These are phyloP conservation scores for Henckelia pumila DNA, from an alignment of 257 asterid genomes.

Conservation along the genomic window DNA sequence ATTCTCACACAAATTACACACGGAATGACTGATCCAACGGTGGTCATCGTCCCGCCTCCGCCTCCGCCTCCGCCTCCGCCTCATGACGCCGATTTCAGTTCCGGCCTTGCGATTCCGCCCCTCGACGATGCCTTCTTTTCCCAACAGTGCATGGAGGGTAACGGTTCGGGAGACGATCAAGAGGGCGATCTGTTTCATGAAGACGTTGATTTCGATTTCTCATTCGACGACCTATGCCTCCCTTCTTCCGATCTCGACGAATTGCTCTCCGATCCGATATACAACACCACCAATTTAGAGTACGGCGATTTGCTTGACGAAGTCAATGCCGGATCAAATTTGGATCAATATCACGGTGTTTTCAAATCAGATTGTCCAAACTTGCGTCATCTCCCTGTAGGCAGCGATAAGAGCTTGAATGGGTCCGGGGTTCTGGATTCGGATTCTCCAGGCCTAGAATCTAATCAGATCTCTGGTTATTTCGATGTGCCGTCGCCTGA, in stretches of 20 bases:
- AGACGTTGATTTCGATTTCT: slow-evolving; percentile 55
- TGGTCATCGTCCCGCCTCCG: slow-evolving; percentile 32
- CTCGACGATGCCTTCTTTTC: slow-evolving; percentile 46
- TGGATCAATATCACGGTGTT: slow-evolving; percentile 25
- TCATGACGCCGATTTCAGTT: slow-evolving; percentile 26
- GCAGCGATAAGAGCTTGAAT: slow-evolving; percentile 27
- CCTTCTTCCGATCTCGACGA: slow-evolving; percentile 33
- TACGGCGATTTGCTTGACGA: background rate
- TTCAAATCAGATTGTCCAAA: slow-evolving; percentile 36
- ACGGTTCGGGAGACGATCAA: slow-evolving; percentile 20
- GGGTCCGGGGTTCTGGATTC: slow-evolving; percentile 40
- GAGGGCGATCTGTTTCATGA: slow-evolving; percentile 23
- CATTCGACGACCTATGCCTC: slow-evolving; percentile 42
- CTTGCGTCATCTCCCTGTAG: slow-evolving; percentile 27
- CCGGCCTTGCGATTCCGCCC: slow-evolving; percentile 49
- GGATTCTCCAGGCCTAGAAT: slow-evolving; percentile 29
- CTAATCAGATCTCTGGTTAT: slow-evolving; percentile 33
- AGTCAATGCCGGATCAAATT: slow-evolving; percentile 26
- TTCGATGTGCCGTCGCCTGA: slow-evolving; percentile 56
- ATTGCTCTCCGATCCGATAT: slow-evolving; percentile 24
- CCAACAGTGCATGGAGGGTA: slow-evolving; percentile 29
- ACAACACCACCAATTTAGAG: slow-evolving; percentile 7
- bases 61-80: slow-evolving; percentile 19
- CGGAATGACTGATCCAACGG: slow-evolving; percentile 42
- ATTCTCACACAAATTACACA: background rate